Evolutionary conservation across 768 basidiomycete species (phyloP).

Genomic region (Boletus sp.): DNA sequence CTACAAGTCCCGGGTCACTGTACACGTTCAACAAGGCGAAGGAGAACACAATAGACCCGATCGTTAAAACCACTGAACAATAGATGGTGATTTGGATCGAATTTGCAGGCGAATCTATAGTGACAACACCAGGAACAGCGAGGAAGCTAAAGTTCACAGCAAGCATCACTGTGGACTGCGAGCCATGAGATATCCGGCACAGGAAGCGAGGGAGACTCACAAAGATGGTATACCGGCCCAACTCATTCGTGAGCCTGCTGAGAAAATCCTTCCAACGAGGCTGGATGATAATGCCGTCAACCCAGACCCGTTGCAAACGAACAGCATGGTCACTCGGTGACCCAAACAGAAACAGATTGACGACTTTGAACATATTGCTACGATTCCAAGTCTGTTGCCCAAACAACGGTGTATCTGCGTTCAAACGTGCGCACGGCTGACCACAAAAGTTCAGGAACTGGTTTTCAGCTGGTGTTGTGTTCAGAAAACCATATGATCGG

Average conservation of each 20-base stretch:
- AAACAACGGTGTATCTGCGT: slow-evolving; percentile 7
- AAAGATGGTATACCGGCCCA: slow-evolving; percentile 13
- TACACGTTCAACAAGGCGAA: slow-evolving; percentile 12
- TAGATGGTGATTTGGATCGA: slow-evolving; percentile 9
- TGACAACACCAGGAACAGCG: slow-evolving; percentile 6
- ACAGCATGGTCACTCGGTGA: slow-evolving; percentile 4
- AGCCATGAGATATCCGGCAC: not conserved
- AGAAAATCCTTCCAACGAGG: slow-evolving; percentile 14
- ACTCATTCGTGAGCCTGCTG: slow-evolving; percentile 1
- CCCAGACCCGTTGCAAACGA: slow-evolving; percentile 15
- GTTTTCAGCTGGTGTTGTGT: slow-evolving; percentile 4
- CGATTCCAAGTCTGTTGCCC: slow-evolving; percentile 8
- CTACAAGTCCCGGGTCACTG: slow-evolving; percentile 4
- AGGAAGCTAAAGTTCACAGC: slow-evolving; percentile 17
- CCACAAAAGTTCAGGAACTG: slow-evolving; percentile 14
- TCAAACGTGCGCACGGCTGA: slow-evolving; percentile 10
- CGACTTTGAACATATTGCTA: not conserved
- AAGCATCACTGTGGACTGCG: slow-evolving; percentile 17
- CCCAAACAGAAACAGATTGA: slow-evolving; percentile 3
- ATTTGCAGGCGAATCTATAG: not conserved
- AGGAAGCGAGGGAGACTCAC: not conserved
- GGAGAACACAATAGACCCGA: slow-evolving; percentile 16
- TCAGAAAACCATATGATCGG: not conserved
- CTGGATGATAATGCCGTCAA: slow-evolving; percentile 9
- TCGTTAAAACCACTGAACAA: slow-evolving; percentile 10